These are phyloP conservation scores for Stemphylium vesicarium DNA, from an alignment of 2,329 filamentous ascomycete species.

Conservation along the genomic window DNA sequence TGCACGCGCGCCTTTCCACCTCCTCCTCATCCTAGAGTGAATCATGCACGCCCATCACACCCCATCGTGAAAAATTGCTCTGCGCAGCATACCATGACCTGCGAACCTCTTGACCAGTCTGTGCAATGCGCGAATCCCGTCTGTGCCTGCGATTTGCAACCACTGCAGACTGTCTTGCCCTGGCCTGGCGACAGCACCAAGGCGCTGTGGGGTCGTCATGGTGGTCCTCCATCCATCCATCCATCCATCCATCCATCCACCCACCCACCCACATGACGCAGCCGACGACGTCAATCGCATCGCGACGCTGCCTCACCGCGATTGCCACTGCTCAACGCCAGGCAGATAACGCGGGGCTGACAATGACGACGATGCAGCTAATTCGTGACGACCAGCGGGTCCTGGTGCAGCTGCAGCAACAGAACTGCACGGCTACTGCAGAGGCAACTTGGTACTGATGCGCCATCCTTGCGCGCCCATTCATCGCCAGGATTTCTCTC, in stretches of 20 bases:
- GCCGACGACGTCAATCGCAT: not conserved
- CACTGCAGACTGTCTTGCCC: not conserved
- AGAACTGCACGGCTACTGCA: conserved; percentile 21
- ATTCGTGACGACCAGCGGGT: conserved; percentile 17
- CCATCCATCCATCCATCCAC: no score
- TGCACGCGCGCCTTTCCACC: not conserved
- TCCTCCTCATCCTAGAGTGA: conserved; percentile 17
- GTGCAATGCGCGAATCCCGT: conserved; percentile 1
- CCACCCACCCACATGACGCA: not conserved
- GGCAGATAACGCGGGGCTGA: conserved; percentile 12
- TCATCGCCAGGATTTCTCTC: conserved; percentile 3
- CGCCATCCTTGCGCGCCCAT: conserved; percentile 20
- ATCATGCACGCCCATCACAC: conserved; percentile 36
- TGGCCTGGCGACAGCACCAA: not conserved
- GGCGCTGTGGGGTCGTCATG: conserved; percentile 1
- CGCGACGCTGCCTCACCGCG: not conserved
- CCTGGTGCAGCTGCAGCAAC: conserved; percentile 28
- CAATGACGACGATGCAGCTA: conserved; percentile 21
- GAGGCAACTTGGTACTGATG: conserved; percentile 17
- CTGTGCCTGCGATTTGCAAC: conserved; percentile 13
- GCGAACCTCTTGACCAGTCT: conserved; percentile 11
- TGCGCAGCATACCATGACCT: conserved; percentile 15
- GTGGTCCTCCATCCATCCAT: conserved; percentile 2
- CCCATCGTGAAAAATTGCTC: conserved; percentile 17
- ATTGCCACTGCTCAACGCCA: not conserved